Conservation (phyloP, 768 basidiomycete species). For the Plicaturopsis crispa region DNA sequence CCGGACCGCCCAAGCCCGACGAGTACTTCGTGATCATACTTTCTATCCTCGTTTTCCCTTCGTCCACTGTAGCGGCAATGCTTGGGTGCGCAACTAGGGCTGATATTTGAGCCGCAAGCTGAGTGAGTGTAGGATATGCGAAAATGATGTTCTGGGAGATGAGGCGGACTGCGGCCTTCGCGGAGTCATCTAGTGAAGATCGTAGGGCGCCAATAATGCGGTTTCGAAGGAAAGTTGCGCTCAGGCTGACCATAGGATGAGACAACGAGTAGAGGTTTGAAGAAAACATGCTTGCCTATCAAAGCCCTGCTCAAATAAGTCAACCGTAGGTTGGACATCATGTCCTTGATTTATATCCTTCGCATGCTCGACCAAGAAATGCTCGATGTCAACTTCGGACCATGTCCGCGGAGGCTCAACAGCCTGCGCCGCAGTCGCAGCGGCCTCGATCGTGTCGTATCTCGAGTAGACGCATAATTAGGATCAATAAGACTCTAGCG, state of each 20-base stretch:
- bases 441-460: conserved; percentile 16
- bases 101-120: conserved; percentile 21
- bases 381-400: conserved; percentile 7
- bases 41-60: conserved; percentile 16
- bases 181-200: conserved; percentile 9
- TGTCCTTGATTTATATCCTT: conserved; percentile 7
- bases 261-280: not conserved
- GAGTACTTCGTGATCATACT: conserved; percentile 28
- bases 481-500: not conserved
- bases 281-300: conserved; percentile 9
- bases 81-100: conserved; percentile 8
- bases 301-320: conserved; percentile 27
- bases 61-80: not conserved
- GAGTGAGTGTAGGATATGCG: conserved; percentile 27
- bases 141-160: conserved; percentile 35
- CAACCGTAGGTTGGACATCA: conserved; percentile 7
- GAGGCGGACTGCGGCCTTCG: conserved; percentile 5
- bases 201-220: conserved; percentile 25
- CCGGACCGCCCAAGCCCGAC: conserved; percentile 11
- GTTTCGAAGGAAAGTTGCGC: conserved; percentile 29
- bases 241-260: conserved; percentile 16
- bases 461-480: conserved; percentile 9
- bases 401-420: conserved; percentile 12
- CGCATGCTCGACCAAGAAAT: conserved; percentile 16
- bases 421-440: conserved; percentile 7